phyloP scores from a whole-genome alignment of 2,329 filamentous ascomycete species.

The Parastagonospora avenae region DNA sequence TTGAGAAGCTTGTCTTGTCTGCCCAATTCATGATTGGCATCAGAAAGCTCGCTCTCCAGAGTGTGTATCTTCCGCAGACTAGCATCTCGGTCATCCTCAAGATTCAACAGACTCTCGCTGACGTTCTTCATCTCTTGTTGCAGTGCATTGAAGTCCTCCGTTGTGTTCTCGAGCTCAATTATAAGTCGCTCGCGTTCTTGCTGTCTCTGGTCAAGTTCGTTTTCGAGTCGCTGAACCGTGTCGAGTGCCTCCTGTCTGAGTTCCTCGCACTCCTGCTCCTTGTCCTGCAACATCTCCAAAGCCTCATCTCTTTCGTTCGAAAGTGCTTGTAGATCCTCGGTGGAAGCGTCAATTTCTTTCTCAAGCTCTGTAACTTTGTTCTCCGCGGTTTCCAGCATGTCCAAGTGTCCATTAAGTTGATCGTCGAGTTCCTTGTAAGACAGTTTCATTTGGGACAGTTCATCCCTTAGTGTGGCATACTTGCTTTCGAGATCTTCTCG shows the following conservation, averaged over 20 bases:
- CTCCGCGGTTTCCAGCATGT: slow-evolving; percentile 74
- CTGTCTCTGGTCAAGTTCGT: slow-evolving; percentile 73
- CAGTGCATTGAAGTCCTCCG: slow-evolving; percentile 87
- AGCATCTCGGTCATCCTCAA: slow-evolving; percentile 87
- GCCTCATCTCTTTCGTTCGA: slow-evolving; percentile 88
- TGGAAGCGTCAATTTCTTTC: slow-evolving; percentile 77
- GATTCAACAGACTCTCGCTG: slow-evolving; percentile 80
- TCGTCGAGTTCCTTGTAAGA: slow-evolving; percentile 87
- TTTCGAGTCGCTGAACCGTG: slow-evolving; percentile 62
- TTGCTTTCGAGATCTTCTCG: slow-evolving; percentile 84
- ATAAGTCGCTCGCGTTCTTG: slow-evolving; percentile 73
- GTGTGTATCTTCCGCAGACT: slow-evolving; percentile 80
- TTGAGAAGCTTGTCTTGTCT: slow-evolving; percentile 81
- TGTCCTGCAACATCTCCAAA: slow-evolving; percentile 71
- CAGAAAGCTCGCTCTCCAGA: slow-evolving; percentile 80
- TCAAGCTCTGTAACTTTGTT: slow-evolving; percentile 69
- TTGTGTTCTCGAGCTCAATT: slow-evolving; percentile 73
- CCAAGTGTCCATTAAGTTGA: slow-evolving; percentile 78
- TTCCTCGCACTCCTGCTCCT: slow-evolving; percentile 58
- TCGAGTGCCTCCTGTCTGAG: slow-evolving; percentile 64
- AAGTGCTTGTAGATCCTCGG: slow-evolving; percentile 78
- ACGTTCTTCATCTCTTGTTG: slow-evolving; percentile 93
- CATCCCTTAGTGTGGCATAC: slow-evolving; percentile 82
- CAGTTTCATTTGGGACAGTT: slow-evolving; percentile 82
- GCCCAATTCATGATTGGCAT: slow-evolving; percentile 86